A percentile compares a stretch with the other conserved stretches of the same genome.
These are phyloP conservation scores for Afroboletus lepidellus DNA, from an alignment of 1,284 basidiomycete genomes.

Conservation along the genomic window DNA sequence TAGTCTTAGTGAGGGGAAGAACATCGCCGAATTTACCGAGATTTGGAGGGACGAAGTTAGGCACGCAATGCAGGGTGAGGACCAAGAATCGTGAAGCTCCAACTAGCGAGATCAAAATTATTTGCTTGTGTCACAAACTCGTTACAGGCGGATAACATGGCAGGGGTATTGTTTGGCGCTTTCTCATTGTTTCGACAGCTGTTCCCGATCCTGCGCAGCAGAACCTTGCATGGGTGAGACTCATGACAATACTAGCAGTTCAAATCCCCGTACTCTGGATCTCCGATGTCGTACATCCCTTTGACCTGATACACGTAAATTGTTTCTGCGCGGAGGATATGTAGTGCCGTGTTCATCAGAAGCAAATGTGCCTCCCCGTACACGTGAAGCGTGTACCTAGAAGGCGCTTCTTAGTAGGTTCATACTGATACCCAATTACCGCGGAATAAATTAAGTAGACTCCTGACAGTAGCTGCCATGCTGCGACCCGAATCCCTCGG, in stretches of 20 bases:
- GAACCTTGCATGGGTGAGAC: slow-evolving; percentile 81
- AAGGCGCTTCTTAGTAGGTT: slow-evolving; percentile 5
- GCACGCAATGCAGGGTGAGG: slow-evolving; percentile 37
- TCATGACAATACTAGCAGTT: slow-evolving; percentile 77
- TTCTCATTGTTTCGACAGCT: slow-evolving; percentile 55
- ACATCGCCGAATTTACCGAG: slow-evolving; percentile 68
- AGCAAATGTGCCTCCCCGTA: slow-evolving; percentile 63
- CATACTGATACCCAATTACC: slow-evolving; percentile 76
- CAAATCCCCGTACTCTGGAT: slow-evolving; percentile 88
- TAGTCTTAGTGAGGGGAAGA: slow-evolving; percentile 70
- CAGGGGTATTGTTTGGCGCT: slow-evolving; percentile 38
- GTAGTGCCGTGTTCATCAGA: slow-evolving; percentile 81
- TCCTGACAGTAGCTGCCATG: no score
- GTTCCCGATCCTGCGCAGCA: slow-evolving; percentile 70
- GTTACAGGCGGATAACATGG: not conserved
- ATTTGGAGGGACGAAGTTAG: slow-evolving; percentile 62
- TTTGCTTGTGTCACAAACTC: not conserved
- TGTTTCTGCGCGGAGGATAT: slow-evolving; percentile 95
- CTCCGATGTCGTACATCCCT: slow-evolving; percentile 86
- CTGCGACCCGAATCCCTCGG: no score
- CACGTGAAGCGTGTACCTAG: slow-evolving; percentile 85
- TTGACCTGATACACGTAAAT: slow-evolving; percentile 78
- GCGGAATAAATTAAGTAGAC: not conserved
- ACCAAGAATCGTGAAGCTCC: not conserved
- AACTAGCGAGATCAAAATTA: not conserved